Evolutionary conservation across 257 asterid species (phyloP).

Genomic region (Solanum dulcamara): DNA sequence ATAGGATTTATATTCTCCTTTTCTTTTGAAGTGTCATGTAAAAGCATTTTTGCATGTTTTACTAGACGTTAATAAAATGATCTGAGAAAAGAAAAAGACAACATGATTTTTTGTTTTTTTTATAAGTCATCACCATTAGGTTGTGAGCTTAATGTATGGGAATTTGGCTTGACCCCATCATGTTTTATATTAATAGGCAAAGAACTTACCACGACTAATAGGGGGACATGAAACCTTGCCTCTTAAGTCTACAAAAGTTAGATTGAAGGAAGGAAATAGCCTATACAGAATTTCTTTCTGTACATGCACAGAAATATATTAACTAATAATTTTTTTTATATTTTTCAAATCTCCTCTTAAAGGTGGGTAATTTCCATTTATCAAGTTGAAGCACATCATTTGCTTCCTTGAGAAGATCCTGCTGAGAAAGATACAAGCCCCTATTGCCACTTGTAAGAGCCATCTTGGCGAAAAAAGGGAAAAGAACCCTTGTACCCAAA

Average conservation of each 20-base stretch:
- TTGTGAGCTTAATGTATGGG: not conserved
- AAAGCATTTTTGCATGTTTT: not conserved
- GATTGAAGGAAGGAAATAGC: not conserved
- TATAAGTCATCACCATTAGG: not conserved
- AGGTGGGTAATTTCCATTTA: not conserved
- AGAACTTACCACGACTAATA: not conserved
- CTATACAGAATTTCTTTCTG: not conserved
- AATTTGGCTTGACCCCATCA: not conserved
- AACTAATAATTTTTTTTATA: not conserved
- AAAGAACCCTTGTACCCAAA: too few species aligned
- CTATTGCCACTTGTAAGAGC: not conserved
- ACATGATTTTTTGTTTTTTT: too few species aligned
- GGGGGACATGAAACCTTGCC: not conserved
- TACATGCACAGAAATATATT: not conserved
- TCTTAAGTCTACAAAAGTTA: not conserved
- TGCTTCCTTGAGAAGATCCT: not conserved
- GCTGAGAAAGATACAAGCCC: not conserved
- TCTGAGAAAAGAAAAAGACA: not conserved
- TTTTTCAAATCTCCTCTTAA: not conserved
- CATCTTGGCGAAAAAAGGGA: not conserved
- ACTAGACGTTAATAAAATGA: not conserved
- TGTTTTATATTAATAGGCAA: not conserved
- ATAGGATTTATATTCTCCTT: not conserved
- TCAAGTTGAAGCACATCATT: not conserved
- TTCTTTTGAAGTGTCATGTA: not conserved